phyloP scores from a whole-genome alignment of 768 basidiomycete genomes.

The Agaricus sinodeliciosus region DNA sequence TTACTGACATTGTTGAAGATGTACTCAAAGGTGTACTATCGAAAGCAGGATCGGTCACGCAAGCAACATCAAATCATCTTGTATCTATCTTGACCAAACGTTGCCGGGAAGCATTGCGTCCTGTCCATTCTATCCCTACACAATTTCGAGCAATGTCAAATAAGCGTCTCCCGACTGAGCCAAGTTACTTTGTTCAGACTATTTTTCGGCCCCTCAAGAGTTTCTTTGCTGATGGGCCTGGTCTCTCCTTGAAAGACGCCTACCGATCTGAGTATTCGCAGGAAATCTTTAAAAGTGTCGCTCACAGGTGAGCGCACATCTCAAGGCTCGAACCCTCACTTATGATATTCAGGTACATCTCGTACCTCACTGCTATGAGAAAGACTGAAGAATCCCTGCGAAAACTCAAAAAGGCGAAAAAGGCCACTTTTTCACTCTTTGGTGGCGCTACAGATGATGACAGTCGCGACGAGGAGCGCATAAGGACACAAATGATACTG shows the following conservation, averaged over 20 bases:
- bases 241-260: slow-evolving; percentile 48
- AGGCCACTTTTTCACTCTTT: slow-evolving; percentile 74
- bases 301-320: slow-evolving; percentile 44
- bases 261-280: slow-evolving; percentile 44
- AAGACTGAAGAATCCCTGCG: slow-evolving; percentile 90
- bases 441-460: slow-evolving; percentile 60
- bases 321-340: not conserved
- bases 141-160: slow-evolving; percentile 85
- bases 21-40: slow-evolving; percentile 49
- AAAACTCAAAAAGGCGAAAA: slow-evolving; percentile 83
- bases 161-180: slow-evolving; percentile 63
- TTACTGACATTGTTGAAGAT: slow-evolving; percentile 28
- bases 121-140: slow-evolving; percentile 82
- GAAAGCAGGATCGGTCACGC: slow-evolving; percentile 42
- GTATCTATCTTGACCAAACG: slow-evolving; percentile 65
- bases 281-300: slow-evolving; percentile 67
- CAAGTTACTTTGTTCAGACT: slow-evolving; percentile 80
- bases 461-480: slow-evolving; percentile 77
- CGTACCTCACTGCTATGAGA: slow-evolving; percentile 75
- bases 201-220: slow-evolving; percentile 76
- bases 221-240: slow-evolving; percentile 70
- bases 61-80: slow-evolving; percentile 57
- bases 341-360: slow-evolving; percentile 53
- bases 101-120: slow-evolving; percentile 79
- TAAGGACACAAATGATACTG: slow-evolving; percentile 73